Conservation (phyloP, 768 basidiomycete species). For the Galerina marginata region DNA sequence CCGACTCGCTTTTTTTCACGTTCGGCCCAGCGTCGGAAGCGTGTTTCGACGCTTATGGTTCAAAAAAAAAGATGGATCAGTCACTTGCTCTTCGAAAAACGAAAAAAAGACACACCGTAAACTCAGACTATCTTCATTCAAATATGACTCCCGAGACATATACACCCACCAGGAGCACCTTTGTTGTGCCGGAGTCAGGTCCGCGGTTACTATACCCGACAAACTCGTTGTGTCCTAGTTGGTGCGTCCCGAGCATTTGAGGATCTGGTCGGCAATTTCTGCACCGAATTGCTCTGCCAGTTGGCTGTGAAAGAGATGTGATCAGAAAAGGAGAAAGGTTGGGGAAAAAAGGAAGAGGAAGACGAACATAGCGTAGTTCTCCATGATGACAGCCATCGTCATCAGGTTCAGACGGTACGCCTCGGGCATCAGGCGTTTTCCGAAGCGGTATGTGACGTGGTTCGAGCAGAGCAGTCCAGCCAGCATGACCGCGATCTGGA, state of each 20-base stretch:
- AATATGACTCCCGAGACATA: too few relatives aligned
- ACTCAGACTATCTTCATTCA: too few relatives aligned
- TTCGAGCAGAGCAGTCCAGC: constrained; percentile 73
- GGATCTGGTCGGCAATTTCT: constrained; percentile 1
- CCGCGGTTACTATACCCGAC: not conserved
- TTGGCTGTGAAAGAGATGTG: not conserved
- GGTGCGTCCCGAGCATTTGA: not conserved
- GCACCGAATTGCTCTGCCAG: constrained; percentile 6
- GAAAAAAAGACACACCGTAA: too few relatives aligned
- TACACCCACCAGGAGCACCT: too few relatives aligned
- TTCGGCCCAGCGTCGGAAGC: too few relatives aligned
- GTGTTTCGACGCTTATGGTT: too few relatives aligned
- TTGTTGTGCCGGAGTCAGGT: too few relatives aligned
- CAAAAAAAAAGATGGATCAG: too few relatives aligned
- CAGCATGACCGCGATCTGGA: constrained; percentile 68
- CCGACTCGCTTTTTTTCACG: too few relatives aligned
- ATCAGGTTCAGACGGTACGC: constrained; percentile 73
- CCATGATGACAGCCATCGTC: constrained; percentile 83
- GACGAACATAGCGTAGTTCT: constrained; percentile 72
- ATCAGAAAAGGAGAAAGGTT: not conserved
- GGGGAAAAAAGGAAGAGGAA: not conserved
- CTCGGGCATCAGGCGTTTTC: constrained; percentile 89
- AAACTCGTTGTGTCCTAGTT: not conserved
- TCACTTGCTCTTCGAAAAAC: too few relatives aligned
- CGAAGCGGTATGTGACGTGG: constrained; percentile 86